Evolutionary conservation across 1,284 basidiomycete genomes (phyloP).

Genomic region (Veloboletus limbatus): DNA sequence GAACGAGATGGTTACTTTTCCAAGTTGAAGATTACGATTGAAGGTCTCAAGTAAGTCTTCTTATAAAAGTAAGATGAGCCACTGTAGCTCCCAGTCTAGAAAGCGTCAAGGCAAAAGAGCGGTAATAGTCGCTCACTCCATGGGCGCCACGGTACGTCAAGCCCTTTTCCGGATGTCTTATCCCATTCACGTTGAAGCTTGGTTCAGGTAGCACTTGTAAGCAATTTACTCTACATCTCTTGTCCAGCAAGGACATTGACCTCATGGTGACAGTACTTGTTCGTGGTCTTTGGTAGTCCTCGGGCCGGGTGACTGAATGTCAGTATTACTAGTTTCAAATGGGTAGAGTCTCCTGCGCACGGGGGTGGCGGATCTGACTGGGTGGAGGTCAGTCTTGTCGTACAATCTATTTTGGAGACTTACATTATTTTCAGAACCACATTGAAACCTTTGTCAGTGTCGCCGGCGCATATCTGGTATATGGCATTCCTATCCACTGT

Average conservation of each 20-base stretch:
- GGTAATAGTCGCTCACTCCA: slow-evolving; percentile 86
- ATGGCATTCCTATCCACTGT: slow-evolving; percentile 20
- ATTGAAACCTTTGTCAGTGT: slow-evolving; percentile 82
- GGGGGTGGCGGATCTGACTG: slow-evolving; percentile 87
- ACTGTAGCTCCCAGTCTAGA: slow-evolving; percentile 36
- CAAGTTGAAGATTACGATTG: slow-evolving; percentile 80
- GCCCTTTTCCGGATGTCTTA: background rate
- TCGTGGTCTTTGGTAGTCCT: slow-evolving; percentile 26
- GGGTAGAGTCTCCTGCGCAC: slow-evolving; percentile 88
- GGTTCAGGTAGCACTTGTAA: slow-evolving; percentile 51
- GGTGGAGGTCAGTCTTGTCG: slow-evolving; percentile 73
- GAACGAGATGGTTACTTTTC: slow-evolving; percentile 93
- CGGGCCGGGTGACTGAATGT: slow-evolving; percentile 3
- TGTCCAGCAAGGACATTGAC: slow-evolving; percentile 10
- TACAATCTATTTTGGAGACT: background rate
- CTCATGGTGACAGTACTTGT: slow-evolving; percentile 57
- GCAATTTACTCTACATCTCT: slow-evolving; percentile 11
- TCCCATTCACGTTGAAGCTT: background rate
- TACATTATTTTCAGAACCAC: slow-evolving; percentile 46
- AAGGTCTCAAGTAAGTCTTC: slow-evolving; percentile 68
- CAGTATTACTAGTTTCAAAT: slow-evolving; percentile 69
- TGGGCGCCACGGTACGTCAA: slow-evolving; percentile 75
- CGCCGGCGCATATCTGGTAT: slow-evolving; percentile 83
- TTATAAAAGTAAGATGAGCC: background rate
- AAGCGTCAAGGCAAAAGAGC: slow-evolving; percentile 76